Conservation (phyloP, 305 asterid species). For the Fraxinus sp. region DNA sequence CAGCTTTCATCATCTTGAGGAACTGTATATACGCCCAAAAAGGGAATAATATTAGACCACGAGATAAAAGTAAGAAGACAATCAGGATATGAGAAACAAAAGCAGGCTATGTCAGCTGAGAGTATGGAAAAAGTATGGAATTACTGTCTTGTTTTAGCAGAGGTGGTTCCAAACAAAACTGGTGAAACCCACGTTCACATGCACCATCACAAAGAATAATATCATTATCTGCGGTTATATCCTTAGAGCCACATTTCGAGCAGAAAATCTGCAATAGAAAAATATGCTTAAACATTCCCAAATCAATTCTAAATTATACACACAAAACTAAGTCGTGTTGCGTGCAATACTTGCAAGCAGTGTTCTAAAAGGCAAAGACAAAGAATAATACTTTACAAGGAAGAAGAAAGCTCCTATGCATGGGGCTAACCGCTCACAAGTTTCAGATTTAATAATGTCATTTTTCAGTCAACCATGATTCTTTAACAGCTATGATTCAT, state of each 20-base stretch:
- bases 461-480: constrained; percentile 7
- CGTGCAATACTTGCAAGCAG: constrained; percentile 1
- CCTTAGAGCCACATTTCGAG: constrained; percentile 91
- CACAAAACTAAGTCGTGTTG: constrained; percentile 12
- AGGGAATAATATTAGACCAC: constrained; percentile 18
- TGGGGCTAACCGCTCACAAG: background rate
- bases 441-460: constrained; percentile 13
- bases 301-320: constrained; percentile 10
- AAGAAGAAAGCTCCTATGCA: background rate
- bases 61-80: constrained; percentile 16
- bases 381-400: background rate
- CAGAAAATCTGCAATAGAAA: constrained; percentile 84
- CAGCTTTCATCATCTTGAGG: constrained; percentile 97
- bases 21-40: constrained; percentile 47
- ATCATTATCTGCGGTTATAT: constrained; percentile 78
- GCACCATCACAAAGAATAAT: constrained; percentile 94
- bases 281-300: constrained; percentile 23
- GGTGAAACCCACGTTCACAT: constrained; percentile 98
- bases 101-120: constrained; percentile 20
- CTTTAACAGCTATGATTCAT: background rate
- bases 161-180: constrained; percentile 92
- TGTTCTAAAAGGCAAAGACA: constrained; percentile 10
- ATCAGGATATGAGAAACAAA: constrained; percentile 19
- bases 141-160: constrained; percentile 79
- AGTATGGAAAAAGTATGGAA: constrained; percentile 8